Evolutionary conservation across 2,329 filamentous ascomycete species (phyloP).

Genomic region (Monosporascus sp.): DNA sequence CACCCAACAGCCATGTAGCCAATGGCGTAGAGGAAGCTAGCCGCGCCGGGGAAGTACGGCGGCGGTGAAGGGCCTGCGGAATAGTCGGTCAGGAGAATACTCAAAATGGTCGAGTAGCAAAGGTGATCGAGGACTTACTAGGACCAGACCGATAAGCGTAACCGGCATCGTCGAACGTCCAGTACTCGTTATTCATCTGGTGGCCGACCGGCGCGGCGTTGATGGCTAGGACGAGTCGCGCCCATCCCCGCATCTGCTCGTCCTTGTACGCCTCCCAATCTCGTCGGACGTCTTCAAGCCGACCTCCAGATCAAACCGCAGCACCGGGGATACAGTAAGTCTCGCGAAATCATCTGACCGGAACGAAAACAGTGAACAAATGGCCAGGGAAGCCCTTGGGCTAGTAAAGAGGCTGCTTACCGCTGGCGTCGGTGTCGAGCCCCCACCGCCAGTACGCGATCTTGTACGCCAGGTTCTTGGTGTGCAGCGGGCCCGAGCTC

Average conservation of each 20-base stretch:
- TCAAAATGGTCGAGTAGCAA: not conserved
- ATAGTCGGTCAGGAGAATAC: not conserved
- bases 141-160: not conserved
- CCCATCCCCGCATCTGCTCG: not conserved
- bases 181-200: not conserved
- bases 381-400: not conserved
- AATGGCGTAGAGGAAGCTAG: not conserved
- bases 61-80: not conserved
- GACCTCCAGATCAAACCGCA: not conserved
- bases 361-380: not conserved
- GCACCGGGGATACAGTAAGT: not conserved
- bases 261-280: not conserved
- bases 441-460: not conserved
- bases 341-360: not conserved
- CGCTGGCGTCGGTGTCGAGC: not conserved
- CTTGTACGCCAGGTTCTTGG: not conserved
- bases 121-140: not conserved
- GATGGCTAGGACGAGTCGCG: not conserved
- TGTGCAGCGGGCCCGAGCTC: not conserved
- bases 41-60: not conserved
- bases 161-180: not conserved
- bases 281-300: not conserved
- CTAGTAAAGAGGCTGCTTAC: not conserved
- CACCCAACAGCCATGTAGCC: not conserved
- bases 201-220: not conserved